A percentile compares a stretch with the other conserved stretches of the same genome.
These are phyloP conservation scores for Yamadazyma dushanensis DNA, from an alignment of 1,139 yeast species.

Conservation along the genomic window DNA sequence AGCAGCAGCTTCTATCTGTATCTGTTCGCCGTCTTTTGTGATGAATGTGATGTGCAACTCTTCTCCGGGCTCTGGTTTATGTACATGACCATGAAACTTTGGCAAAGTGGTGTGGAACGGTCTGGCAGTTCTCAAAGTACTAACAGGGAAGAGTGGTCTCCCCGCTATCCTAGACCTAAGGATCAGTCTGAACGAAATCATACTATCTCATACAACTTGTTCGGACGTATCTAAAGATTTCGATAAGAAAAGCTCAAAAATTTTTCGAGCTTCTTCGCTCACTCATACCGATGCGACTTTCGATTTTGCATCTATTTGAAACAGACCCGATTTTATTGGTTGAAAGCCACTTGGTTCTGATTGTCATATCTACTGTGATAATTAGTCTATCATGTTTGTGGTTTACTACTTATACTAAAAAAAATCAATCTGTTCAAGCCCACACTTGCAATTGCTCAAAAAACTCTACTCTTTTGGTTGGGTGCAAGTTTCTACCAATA, in stretches of 20 bases:
- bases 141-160: not conserved
- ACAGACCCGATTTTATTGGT: not conserved
- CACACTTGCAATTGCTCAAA: constrained; percentile 43
- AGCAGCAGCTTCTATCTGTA: constrained; percentile 80
- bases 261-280: not conserved
- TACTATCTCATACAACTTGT: too few relatives aligned
- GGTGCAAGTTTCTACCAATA: constrained; percentile 24
- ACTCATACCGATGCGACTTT: not conserved
- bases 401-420: too few relatives aligned
- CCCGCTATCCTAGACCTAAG: not conserved
- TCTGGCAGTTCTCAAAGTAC: not conserved
- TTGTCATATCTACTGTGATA: too few relatives aligned
- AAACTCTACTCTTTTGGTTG: constrained; percentile 34
- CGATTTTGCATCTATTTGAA: not conserved
- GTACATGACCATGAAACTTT: constrained; percentile 74
- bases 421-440: too few relatives aligned
- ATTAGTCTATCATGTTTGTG: too few relatives aligned
- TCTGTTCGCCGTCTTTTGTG: constrained; percentile 85
- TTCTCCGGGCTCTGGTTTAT: constrained; percentile 91
- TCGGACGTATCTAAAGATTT: constrained; percentile 4
- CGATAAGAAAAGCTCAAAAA: constrained; percentile 4
- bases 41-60: constrained; percentile 89
- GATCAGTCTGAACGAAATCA: not conserved
- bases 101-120: constrained; percentile 24
- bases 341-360: not conserved